A percentile compares a stretch with the other conserved stretches of the same genome.
Conservation (phyloP, 2,329 filamentous ascomycete genomes). For the Epichloe gansuensis region DNA sequence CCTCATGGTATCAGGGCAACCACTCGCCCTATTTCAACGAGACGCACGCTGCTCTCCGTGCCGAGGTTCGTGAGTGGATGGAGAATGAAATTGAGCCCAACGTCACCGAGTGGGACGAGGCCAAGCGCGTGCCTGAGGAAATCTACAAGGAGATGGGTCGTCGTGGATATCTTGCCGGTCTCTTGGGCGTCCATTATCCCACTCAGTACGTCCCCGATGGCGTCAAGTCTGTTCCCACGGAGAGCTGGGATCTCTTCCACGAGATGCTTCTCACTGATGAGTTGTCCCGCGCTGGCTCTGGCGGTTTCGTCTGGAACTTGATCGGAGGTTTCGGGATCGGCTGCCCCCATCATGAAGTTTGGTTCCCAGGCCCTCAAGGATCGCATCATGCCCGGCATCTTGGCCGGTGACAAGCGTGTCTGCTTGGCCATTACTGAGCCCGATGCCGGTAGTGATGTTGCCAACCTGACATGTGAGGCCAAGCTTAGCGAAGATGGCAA, state of each 20-base stretch:
- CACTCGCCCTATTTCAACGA: slow-evolving; percentile 96
- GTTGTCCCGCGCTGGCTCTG: slow-evolving; percentile 75
- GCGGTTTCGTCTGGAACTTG: slow-evolving; percentile 93
- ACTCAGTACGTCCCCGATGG: slow-evolving; percentile 54
- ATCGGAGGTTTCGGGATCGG: slow-evolving; percentile 96
- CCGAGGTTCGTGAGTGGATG: slow-evolving; percentile 86
- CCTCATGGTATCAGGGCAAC: slow-evolving; percentile 88
- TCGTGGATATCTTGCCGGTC: slow-evolving; percentile 82
- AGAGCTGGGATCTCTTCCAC: slow-evolving; percentile 98
- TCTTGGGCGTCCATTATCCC: slow-evolving; percentile 76
- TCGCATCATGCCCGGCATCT: slow-evolving; percentile 76
- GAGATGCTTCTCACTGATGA: slow-evolving; percentile 94
- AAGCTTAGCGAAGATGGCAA: slow-evolving; percentile 93
- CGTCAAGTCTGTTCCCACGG: slow-evolving; percentile 66
- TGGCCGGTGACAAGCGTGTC: slow-evolving; percentile 90
- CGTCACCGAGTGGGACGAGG: slow-evolving; percentile 95
- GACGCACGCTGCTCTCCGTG: slow-evolving; percentile 79
- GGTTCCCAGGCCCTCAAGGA: slow-evolving; percentile 76
- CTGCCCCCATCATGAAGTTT: slow-evolving; percentile 82
- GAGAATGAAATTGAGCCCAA: slow-evolving; percentile 80
- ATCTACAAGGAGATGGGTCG: slow-evolving; percentile 96
- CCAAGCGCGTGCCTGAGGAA: slow-evolving; percentile 71
- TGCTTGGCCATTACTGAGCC: slow-evolving; percentile 96
- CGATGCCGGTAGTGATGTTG: slow-evolving; percentile 89
- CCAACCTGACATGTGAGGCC: slow-evolving; percentile 89